Conservation (phyloP, 2,329 filamentous ascomycete species). For the Zasmidium angulare region DNA sequence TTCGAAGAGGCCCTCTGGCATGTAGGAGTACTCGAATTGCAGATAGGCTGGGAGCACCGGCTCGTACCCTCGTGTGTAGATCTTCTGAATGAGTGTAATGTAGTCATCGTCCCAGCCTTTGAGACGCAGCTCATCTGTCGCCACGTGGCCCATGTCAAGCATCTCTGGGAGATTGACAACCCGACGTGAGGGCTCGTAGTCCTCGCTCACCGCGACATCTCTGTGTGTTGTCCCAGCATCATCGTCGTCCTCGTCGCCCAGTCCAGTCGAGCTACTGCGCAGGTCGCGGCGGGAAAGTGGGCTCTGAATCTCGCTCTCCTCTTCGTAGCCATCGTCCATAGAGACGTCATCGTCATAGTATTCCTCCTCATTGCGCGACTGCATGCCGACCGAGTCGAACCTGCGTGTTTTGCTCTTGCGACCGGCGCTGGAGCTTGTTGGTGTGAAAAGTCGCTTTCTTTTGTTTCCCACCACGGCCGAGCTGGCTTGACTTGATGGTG, state of each 20-base stretch:
- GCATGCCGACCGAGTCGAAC: constrained; percentile 18
- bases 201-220: constrained; percentile 37
- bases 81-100: constrained; percentile 52
- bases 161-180: constrained; percentile 24
- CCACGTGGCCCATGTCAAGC: constrained; percentile 24
- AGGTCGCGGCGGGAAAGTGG: not conserved
- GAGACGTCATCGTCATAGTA: constrained; percentile 1
- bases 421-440: constrained; percentile 13
- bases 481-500: constrained; percentile 11
- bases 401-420: constrained; percentile 20
- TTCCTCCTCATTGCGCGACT: constrained; percentile 7
- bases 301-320: not conserved
- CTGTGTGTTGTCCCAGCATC: constrained; percentile 25
- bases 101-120: constrained; percentile 53
- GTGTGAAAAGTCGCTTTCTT: constrained; percentile 22
- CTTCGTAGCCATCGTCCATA: constrained; percentile 3
- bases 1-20: constrained; percentile 56
- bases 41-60: constrained; percentile 54
- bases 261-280: constrained; percentile 7
- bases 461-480: constrained; percentile 12
- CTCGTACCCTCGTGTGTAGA: constrained; percentile 57
- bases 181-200: constrained; percentile 16
- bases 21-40: constrained; percentile 54
- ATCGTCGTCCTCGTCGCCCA: constrained; percentile 11
- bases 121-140: constrained; percentile 25